Base-by-base conservation (phyloP, 768 basidiomycete genomes). In the Pisolithus albus region DNA sequence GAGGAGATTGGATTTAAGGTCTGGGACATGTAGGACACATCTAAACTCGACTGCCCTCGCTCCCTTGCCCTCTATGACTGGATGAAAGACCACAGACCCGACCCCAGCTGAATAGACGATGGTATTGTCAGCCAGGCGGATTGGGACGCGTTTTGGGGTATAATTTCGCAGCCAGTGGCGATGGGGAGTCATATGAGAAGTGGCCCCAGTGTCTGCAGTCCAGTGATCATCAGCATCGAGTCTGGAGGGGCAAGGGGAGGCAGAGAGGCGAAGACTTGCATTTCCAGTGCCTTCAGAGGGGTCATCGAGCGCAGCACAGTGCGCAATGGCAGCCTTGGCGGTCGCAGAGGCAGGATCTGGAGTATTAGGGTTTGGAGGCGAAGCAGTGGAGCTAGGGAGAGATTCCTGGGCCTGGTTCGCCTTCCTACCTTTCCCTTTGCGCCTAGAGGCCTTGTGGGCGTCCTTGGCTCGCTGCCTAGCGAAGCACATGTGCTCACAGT, bases 121-220 rank as follows among this genome's bases (percentile, higher is more conserved):
- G 26, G 26, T 26, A 26, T 26, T 26, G 26, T 26, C 26, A 26
- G 26, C 26, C 26, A 26, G 26, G 26, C 26, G 4, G 26, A 26
- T 26, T 26, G 26, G 26, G 26, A 26, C 7, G 26, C 26, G 6
- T 26, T 26, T 26, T 26, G 26, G 26, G 26, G 26, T 26, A 26
- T 26, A 26, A 26, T 26, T 26, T 26, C 26, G 4, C 26, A 26
- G 26, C 26, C 26, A 26, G 59, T 40, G 39, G 39, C 4, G 52
- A 53, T 69, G 64, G 10, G 68, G 62, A 4, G 64, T 65, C 67
- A 69, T 70, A 60, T 67, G 62, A 52, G 60, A 56, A 53, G 67
- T 64, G 54, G 67, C 65, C 65, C 68, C 26, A 56, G 64, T 66
- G 57, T 70, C 66, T 48, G 56, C 51, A 46, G 59, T 67, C 63